Percentiles rank a stretch among this genome's conserved stretches.
Evolutionary conservation across 2,329 filamentous ascomycete genomes (phyloP).

Genomic region (Penicillium expansum): DNA sequence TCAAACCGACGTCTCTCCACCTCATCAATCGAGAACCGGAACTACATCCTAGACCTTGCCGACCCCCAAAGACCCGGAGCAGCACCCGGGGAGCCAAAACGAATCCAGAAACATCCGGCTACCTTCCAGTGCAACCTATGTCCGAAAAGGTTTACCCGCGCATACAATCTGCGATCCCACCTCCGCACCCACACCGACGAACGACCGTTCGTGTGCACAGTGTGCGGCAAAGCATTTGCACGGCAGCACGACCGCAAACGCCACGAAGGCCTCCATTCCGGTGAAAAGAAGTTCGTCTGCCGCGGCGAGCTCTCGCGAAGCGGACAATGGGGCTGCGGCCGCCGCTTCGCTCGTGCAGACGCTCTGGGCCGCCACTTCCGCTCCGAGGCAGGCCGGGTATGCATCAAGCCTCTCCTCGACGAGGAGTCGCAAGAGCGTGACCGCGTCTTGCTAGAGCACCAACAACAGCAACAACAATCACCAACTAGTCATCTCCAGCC

Average conservation of each 20-base stretch:
- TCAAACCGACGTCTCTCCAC: conserved; percentile 46
- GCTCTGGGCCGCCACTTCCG: conserved; percentile 92
- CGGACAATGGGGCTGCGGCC: conserved; percentile 86
- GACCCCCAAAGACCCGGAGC: conserved; percentile 78
- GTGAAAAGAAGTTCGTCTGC: conserved; percentile 98
- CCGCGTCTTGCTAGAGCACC: conserved; percentile 69
- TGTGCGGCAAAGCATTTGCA: conserved; percentile 95
- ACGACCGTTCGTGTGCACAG: conserved; percentile 92
- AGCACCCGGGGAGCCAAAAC: conserved; percentile 62
- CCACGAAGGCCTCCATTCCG: conserved; percentile 91
- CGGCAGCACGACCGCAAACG: conserved; percentile 96
- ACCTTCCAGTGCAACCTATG: conserved; percentile 94
- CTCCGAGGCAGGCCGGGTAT: conserved; percentile 90
- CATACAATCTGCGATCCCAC: conserved; percentile 94
- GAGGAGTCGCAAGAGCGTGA: conserved; percentile 86
- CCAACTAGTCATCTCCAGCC: conserved; percentile 61
- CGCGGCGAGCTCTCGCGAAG: conserved; percentile 82
- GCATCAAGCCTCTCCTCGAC: conserved; percentile 94
- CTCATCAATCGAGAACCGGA: conserved; percentile 56
- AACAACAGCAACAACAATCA: conserved; percentile 55
- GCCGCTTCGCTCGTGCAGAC: conserved; percentile 91
- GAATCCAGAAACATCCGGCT: conserved; percentile 95
- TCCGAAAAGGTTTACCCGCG: conserved; percentile 91
- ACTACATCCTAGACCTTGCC: conserved; percentile 85
- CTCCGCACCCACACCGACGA: conserved; percentile 96